Base-by-base conservation (phyloP, 495 filamentous ascomycete genomes). In the Lepidopterella palustris region DNA sequence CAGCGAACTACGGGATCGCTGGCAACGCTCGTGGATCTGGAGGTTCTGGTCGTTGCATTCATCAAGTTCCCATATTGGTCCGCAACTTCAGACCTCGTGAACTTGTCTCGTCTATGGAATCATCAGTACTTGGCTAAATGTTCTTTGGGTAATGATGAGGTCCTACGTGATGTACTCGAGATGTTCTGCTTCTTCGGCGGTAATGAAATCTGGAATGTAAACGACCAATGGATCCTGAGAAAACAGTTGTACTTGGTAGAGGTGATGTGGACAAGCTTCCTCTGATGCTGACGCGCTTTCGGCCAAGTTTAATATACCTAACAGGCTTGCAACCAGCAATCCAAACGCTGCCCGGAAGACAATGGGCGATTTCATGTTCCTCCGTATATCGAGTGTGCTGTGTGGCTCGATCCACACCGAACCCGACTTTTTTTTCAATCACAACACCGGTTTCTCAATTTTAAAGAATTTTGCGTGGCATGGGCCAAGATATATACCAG, bases 211-310 rank as follows among this genome's bases (percentile, higher is more conserved):
- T 35, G 69, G 72, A 62, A 83, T 76, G 68, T 83, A 83, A 55
- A 84, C 77, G 3, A 84, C 74, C 4, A 83, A 70, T 0, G 82
- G 82, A 6, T 73, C 75, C 60, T 78, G 75, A 24, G 79, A 81
- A 54, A 83, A 74, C 55, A 83, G 66, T 56, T 78, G 74, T 10
- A 76, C 73, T 31, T 76, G 72, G 68, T 81, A 82, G 31, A 51
- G 48, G 47, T 71, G 71, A 20, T 54, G 45, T 1, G 67, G 58
- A 55, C 71, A 73, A 6, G 56, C 59, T 49, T 59, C 55, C 45
- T 62, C 58, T 57, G 47, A 4, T 2, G 45, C 42, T 47, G 47
- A 18, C 8, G 60, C 1, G 24, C 45, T 49, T 24, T 21, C 45
- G 23, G 35, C 28, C 26, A 61, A 52, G n/a, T 47, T 28, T 18